phyloP scores from a whole-genome alignment of 768 basidiomycete species.

The Leccinum disarticulatum region DNA sequence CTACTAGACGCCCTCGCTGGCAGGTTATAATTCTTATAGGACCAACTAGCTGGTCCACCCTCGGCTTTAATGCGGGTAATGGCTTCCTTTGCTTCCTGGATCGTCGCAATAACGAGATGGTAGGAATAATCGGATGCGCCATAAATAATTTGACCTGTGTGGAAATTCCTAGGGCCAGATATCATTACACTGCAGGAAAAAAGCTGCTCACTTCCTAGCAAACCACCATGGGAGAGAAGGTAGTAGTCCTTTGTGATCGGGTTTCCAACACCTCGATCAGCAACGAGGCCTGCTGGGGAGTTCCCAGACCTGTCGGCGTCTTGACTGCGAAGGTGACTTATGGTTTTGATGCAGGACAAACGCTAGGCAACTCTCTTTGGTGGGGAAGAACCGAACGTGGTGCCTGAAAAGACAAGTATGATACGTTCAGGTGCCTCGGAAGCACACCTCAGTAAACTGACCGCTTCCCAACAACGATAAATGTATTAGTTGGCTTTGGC shows the following conservation, averaged over 20 bases:
- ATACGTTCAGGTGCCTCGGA: background rate
- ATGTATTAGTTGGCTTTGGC: conserved; percentile 44
- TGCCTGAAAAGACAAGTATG: conserved; percentile 37
- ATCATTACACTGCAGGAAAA: background rate
- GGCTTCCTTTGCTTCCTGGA: conserved; percentile 63
- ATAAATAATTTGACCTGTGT: conserved; percentile 60
- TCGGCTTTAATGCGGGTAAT: conserved; percentile 69
- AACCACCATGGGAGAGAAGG: conserved; percentile 53
- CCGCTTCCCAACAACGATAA: conserved; percentile 64
- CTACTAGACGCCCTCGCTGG: conserved; percentile 65
- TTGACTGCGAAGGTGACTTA: conserved; percentile 6
- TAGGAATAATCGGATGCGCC: conserved; percentile 47
- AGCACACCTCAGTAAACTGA: conserved; percentile 11
- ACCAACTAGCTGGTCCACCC: conserved; percentile 67
- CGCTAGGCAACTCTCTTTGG: conserved; percentile 1
- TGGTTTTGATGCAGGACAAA: background rate
- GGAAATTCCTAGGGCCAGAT: conserved; percentile 67
- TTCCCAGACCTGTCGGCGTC: conserved; percentile 47
- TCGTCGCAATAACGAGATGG: conserved; percentile 66
- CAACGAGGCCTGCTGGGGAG: conserved; percentile 51
- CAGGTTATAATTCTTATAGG: conserved; percentile 80
- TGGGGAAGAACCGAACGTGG: conserved; percentile 52
- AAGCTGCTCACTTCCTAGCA: conserved; percentile 49
- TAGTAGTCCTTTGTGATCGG: conserved; percentile 52
- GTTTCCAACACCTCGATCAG: conserved; percentile 46